Evolutionary conservation across 495 filamentous ascomycete genomes (phyloP).

Genomic region (Evansstolkia leycettana): DNA sequence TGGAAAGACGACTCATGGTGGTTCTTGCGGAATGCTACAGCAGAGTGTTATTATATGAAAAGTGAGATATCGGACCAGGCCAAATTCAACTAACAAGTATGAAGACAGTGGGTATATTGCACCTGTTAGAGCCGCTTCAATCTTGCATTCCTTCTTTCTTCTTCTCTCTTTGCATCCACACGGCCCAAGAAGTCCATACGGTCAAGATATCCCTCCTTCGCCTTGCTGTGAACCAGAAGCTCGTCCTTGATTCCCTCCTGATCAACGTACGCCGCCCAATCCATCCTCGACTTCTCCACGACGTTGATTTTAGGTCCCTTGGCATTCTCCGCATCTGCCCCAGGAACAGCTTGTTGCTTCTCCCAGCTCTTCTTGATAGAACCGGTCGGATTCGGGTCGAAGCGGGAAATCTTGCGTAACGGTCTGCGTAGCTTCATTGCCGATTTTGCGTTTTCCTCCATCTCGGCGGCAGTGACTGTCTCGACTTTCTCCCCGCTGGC

Average conservation of each 20-base stretch:
- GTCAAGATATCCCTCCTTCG: conserved; percentile 68
- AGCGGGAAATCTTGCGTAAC: conserved; percentile 59
- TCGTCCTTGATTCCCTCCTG: conserved; percentile 87
- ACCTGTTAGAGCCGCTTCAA: conserved; percentile 37
- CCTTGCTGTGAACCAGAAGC: conserved; percentile 69
- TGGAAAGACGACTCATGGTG: too few relatives aligned
- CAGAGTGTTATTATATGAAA: too few relatives aligned
- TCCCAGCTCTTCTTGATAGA: conserved; percentile 39
- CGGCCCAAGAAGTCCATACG: conserved; percentile 83
- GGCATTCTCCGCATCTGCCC: conserved; percentile 20
- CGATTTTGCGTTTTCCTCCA: conserved; percentile 11
- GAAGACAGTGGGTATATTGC: too few relatives aligned
- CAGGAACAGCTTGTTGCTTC: conserved; percentile 14
- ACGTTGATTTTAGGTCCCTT: conserved; percentile 83
- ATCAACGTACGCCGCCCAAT: conserved; percentile 93
- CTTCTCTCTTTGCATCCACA: conserved; percentile 65
- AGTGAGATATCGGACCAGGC: too few relatives aligned
- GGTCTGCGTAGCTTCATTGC: conserved; percentile 45
- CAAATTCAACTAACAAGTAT: too few relatives aligned
- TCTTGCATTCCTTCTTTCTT: conserved; percentile 54
- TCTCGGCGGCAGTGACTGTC: conserved; percentile 13
- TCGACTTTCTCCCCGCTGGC: conserved; percentile 36
- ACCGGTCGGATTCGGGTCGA: conserved; percentile 58
- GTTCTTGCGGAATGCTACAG: too few relatives aligned
- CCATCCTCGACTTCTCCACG: conserved; percentile 86